These are phyloP conservation scores for Dothideomycetes sp. DNA, from an alignment of 2,329 filamentous ascomycete genomes.

Conservation along the genomic window DNA sequence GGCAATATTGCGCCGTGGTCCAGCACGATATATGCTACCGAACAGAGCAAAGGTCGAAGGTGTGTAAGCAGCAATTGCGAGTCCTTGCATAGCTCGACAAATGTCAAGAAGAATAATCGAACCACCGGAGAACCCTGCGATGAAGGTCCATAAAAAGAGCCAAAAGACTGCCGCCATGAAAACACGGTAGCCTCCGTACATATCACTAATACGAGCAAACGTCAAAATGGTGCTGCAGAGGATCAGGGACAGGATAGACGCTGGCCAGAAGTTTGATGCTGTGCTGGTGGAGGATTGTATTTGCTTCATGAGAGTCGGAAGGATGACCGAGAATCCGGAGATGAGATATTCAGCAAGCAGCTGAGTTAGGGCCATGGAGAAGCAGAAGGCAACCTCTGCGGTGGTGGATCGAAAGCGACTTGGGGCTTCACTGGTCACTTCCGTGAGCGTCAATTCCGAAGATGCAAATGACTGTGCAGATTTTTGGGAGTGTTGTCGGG, in stretches of 20 bases:
- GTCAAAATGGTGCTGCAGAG: conserved; percentile 21
- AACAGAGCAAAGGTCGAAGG: conserved; percentile 24
- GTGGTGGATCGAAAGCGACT: conserved; percentile 17
- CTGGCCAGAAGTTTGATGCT: conserved; percentile 21
- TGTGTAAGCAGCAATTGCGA: conserved; percentile 24
- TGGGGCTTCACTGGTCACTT: background rate
- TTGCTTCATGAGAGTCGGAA: conserved; percentile 15
- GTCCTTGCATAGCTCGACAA: conserved; percentile 24
- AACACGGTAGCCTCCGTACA: conserved; percentile 23
- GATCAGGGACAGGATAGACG: conserved; percentile 22
- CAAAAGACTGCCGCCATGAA: conserved; percentile 25
- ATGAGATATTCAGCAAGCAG: conserved; percentile 26
- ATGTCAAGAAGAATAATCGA: conserved; percentile 18
- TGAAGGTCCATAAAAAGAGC: conserved; percentile 22
- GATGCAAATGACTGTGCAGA: background rate
- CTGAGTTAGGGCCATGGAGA: conserved; percentile 24
- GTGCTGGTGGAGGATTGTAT: background rate
- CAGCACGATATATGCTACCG: conserved; percentile 18
- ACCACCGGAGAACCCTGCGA: conserved; percentile 20
- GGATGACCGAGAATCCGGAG: conserved; percentile 24
- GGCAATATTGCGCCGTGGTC: conserved; percentile 22
- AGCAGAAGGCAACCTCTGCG: conserved; percentile 22
- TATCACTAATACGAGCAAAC: conserved; percentile 23
- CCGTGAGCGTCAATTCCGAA: background rate
- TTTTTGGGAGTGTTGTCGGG: conserved; percentile 11